A percentile compares a stretch with the other conserved stretches of the same genome.
Evolutionary conservation across 2,329 filamentous ascomycete species (phyloP).

Genomic region (Diplodia seriata): DNA sequence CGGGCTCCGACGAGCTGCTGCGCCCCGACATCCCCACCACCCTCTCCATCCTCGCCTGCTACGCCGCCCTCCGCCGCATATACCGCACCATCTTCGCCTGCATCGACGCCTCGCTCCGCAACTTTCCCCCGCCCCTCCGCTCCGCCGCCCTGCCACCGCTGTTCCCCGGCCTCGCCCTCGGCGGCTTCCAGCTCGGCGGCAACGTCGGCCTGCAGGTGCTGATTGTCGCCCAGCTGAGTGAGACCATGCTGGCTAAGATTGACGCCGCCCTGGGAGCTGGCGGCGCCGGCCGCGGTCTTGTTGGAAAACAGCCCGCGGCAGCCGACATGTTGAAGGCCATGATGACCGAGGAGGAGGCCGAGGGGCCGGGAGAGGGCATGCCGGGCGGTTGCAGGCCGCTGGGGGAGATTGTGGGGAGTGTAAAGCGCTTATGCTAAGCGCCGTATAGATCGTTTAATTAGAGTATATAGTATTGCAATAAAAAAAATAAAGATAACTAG

Average conservation of each 20-base stretch:
- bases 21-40: slow-evolving; percentile 5
- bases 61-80: background rate
- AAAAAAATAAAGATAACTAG: too few relatives aligned
- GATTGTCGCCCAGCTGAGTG: background rate
- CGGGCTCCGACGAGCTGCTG: background rate
- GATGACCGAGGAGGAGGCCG: background rate
- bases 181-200: slow-evolving; percentile 1
- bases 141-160: background rate
- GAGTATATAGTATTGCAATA: too few relatives aligned
- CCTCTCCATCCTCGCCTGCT: slow-evolving; percentile 12
- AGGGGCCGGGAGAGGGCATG: background rate
- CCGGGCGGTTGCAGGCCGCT: background rate
- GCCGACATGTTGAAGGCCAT: background rate
- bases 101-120: slow-evolving; percentile 1
- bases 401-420: background rate
- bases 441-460: too few relatives aligned
- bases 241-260: background rate
- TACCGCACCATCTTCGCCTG: slow-evolving; percentile 13
- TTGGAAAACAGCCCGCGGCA: background rate
- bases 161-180: background rate
- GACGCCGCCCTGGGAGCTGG: background rate
- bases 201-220: slow-evolving; percentile 3
- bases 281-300: background rate
- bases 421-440: background rate
- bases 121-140: background rate